Conservation (phyloP, 768 basidiomycete species). For the Russula dissimulans region DNA sequence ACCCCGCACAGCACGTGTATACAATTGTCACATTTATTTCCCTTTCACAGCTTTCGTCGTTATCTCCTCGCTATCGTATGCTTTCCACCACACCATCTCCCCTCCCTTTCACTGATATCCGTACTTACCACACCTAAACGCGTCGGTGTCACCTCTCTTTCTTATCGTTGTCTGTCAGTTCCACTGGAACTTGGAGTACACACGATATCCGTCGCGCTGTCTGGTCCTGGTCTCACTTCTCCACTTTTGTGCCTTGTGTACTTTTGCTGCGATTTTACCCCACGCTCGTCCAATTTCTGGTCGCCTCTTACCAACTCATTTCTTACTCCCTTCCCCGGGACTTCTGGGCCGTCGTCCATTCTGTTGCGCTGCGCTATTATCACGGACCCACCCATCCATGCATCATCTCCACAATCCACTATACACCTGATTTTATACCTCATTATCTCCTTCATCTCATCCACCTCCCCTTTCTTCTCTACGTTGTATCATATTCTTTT, state of each 20-base stretch:
- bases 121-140: too few relatives aligned
- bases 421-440: not conserved
- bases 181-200: too few relatives aligned
- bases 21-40: not conserved
- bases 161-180: too few relatives aligned
- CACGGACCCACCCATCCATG: not conserved
- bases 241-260: too few relatives aligned
- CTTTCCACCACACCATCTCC: not conserved
- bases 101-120: not conserved
- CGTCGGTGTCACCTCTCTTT: too few relatives aligned
- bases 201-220: too few relatives aligned
- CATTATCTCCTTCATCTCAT: not conserved
- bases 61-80: conserved; percentile 13
- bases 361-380: not conserved
- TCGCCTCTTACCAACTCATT: not conserved
- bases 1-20: conserved; percentile 1
- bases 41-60: conserved; percentile 13
- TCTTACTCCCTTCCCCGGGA: not conserved
- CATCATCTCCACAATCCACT: not conserved
- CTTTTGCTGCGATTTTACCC: too few relatives aligned
- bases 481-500: not conserved
- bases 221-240: too few relatives aligned
- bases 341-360: not conserved
- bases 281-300: not conserved
- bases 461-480: not conserved